phyloP scores from a whole-genome alignment of 2,329 filamentous ascomycete genomes.

The Akanthomyces uredinophilus region DNA sequence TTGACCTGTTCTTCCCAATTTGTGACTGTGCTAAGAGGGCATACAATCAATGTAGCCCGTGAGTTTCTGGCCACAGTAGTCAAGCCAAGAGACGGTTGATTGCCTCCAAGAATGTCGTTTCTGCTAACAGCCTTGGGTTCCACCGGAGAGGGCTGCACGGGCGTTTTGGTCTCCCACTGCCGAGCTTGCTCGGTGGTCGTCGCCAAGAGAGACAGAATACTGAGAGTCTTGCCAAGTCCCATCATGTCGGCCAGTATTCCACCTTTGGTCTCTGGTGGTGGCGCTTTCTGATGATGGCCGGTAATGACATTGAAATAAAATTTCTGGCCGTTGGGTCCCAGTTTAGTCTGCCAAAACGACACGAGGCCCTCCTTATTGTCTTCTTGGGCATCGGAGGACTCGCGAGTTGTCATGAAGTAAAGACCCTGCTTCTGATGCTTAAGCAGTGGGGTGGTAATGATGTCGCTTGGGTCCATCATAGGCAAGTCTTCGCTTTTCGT shows the following conservation, averaged over 20 bases:
- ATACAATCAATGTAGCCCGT: slow-evolving; percentile 78
- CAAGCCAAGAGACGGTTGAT: slow-evolving; percentile 41
- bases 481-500: slow-evolving; percentile 70
- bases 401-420: slow-evolving; percentile 76
- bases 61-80: slow-evolving; percentile 60
- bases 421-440: slow-evolving; percentile 87
- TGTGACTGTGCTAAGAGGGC: slow-evolving; percentile 81
- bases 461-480: slow-evolving; percentile 59
- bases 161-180: slow-evolving; percentile 53
- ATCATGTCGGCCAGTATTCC: slow-evolving; percentile 82
- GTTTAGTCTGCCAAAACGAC: slow-evolving; percentile 70
- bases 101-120: slow-evolving; percentile 25
- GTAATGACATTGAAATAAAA: slow-evolving; percentile 83
- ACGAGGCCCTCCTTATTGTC: slow-evolving; percentile 57
- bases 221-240: slow-evolving; percentile 83
- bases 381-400: slow-evolving; percentile 59
- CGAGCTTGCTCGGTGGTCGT: slow-evolving; percentile 58
- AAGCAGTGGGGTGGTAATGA: slow-evolving; percentile 64
- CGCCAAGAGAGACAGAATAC: slow-evolving; percentile 72
- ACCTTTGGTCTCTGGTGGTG: slow-evolving; percentile 63
- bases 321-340: slow-evolving; percentile 44
- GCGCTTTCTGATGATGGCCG: slow-evolving; percentile 53
- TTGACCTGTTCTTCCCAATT: slow-evolving; percentile 95
- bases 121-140: slow-evolving; percentile 34
- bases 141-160: slow-evolving; percentile 43